Conservation (phyloP, 2,329 filamentous ascomycete species). For the Penicillium sp. region DNA sequence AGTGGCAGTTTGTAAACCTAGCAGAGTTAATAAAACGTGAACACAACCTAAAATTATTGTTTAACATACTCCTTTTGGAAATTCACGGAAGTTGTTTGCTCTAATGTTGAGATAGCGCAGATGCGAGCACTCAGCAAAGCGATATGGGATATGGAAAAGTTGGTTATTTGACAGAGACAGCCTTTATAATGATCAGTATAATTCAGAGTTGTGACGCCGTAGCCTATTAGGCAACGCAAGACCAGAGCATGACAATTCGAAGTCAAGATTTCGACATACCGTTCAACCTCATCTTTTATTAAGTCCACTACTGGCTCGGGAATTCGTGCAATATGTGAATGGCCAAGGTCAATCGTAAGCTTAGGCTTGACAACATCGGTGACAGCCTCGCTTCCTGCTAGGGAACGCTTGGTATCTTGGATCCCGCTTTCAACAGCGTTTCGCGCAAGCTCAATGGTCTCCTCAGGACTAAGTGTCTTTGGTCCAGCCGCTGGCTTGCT, state of each 20-base stretch:
- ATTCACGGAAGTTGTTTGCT: constrained; percentile 55
- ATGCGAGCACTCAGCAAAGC: constrained; percentile 50
- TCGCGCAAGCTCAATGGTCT: constrained; percentile 47
- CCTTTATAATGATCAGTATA: constrained; percentile 31
- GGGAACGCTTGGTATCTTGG: constrained; percentile 48
- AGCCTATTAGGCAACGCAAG: neutral
- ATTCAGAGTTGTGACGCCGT: neutral
- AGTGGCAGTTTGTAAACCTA: constrained; percentile 83
- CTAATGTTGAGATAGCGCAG: constrained; percentile 53
- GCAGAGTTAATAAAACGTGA: constrained; percentile 18
- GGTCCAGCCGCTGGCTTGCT: constrained; percentile 25
- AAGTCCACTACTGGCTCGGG: constrained; percentile 52
- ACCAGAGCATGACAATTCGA: neutral
- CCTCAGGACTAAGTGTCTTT: constrained; percentile 42
- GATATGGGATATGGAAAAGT: constrained; percentile 49
- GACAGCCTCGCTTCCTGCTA: constrained; percentile 48
- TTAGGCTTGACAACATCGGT: constrained; percentile 50
- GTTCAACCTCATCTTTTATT: constrained; percentile 54
- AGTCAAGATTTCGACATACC: constrained; percentile 34
- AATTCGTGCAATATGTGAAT: constrained; percentile 49
- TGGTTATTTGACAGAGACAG: constrained; percentile 54
- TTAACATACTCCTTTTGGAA: constrained; percentile 61
- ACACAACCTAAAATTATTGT: neutral
- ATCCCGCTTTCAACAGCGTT: constrained; percentile 49
- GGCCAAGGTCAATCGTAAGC: constrained; percentile 52